Conservation (phyloP, 768 basidiomycete genomes). For the Naematelia aurantialba region DNA sequence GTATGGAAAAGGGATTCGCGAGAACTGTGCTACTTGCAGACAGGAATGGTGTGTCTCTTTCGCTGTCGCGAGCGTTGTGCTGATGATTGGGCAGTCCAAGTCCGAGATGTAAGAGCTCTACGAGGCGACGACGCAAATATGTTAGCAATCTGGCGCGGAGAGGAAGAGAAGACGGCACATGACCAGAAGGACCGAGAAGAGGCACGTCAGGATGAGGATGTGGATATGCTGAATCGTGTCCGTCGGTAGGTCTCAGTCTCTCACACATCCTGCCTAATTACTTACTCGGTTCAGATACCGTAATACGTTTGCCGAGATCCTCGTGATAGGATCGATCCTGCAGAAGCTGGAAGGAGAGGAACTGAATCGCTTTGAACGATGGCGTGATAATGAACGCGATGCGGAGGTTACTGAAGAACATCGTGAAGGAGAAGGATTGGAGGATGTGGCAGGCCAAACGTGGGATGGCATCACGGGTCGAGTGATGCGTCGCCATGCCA, state of each 20-base stretch:
- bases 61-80: background rate
- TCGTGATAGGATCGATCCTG: constrained; percentile 38
- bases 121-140: constrained; percentile 33
- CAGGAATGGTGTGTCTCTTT: constrained; percentile 36
- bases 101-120: constrained; percentile 40
- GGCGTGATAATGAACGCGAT: constrained; percentile 12
- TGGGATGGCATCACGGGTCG: constrained; percentile 20
- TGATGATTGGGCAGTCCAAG: constrained; percentile 32
- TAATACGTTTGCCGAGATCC: constrained; percentile 44
- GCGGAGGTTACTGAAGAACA: constrained; percentile 2
- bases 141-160: constrained; percentile 31
- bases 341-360: constrained; percentile 45
- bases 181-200: background rate
- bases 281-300: constrained; percentile 27
- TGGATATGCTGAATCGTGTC: constrained; percentile 19
- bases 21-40: constrained; percentile 47
- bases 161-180: constrained; percentile 18
- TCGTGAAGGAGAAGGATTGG: constrained; percentile 11
- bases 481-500: constrained; percentile 17
- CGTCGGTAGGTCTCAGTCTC: background rate
- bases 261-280: background rate
- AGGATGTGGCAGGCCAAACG: constrained; percentile 17
- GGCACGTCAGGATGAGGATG: background rate
- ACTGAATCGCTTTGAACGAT: constrained; percentile 35
- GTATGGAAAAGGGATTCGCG: constrained; percentile 41